Evolutionary conservation across 2,329 filamentous ascomycete genomes (phyloP), one percentile per base, ranked within the genome.

Genomic region (Fusarium miscanthi): DNA sequence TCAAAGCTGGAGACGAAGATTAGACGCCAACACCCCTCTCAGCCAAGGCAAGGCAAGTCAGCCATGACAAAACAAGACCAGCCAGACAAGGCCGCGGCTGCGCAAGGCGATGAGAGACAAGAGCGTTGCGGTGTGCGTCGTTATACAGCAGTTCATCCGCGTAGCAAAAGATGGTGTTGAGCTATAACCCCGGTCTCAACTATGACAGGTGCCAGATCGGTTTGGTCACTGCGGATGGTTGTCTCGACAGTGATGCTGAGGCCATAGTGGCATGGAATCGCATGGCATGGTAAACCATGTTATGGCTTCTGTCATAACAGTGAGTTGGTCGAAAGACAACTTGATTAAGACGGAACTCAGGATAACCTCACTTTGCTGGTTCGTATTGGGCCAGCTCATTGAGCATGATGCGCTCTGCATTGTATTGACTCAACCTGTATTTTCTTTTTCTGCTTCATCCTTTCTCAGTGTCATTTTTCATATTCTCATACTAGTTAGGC

Each of bases 191-290:
- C 67, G 59, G 59, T 56, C 59, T 66, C 54, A 42, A 61, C 51
- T 33, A 70, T 76, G 74, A 74, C 70, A 72, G 70, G 70, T 76
- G 66, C 70, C 70, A 76, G 65, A 73, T 64, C 63, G 62, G 65
- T 61, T 60, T 62, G 59, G 52, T 65, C 43, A 52, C 54, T 31
- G 57, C 37, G 42, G 49, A 43, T 59, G 52, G 46, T 23, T 69
- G 63, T 66, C 41, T 73, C 53, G 43, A 59, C 48, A 59, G 58
- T 66, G 60, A 57, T 64, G 59, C 68, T 73, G 70, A 76, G 70
- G 67, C 70, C 70, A 74, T 59, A 64, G 60, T 66, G 57, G 63
- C 42, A 61, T 52, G 62, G 53, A 38, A 58, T 61, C 42, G 60
- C 51, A 51, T 66, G 59, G 70, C 51, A 53, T 51, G 59, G 69